These are phyloP conservation scores for Tulasnella sp. DNA, from an alignment of 768 basidiomycete species.

Conservation along the genomic window DNA sequence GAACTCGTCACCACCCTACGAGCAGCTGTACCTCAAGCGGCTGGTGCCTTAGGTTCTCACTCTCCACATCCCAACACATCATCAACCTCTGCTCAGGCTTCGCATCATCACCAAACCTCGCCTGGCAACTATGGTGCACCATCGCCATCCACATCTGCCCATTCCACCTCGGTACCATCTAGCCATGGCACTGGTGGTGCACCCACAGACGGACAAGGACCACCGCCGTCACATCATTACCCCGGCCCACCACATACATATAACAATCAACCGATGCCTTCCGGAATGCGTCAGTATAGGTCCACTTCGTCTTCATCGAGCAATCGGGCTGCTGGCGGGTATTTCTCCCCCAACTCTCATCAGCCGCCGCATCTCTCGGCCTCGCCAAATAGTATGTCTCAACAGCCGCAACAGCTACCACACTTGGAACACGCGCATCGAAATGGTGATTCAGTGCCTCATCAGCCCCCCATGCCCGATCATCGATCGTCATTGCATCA, in stretches of 20 bases:
- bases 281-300: not conserved
- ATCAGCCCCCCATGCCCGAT: not conserved
- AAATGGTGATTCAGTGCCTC: not conserved
- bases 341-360: not conserved
- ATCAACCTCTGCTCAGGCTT: not conserved
- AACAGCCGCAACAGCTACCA: not conserved
- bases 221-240: not conserved
- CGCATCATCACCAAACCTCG: slow-evolving; percentile 2
- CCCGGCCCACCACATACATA: not conserved
- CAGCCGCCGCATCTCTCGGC: not conserved
- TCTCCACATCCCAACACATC: not conserved
- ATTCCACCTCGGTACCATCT: not conserved
- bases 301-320: slow-evolving; percentile 1
- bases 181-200: slow-evolving; percentile 1
- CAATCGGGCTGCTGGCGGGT: not conserved
- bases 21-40: slow-evolving; percentile 10
- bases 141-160: not conserved
- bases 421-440: not conserved
- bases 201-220: not conserved
- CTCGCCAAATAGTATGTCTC: not conserved
- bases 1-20: slow-evolving; percentile 75
- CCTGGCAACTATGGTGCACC: slow-evolving; percentile 1
- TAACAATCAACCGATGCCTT: not conserved
- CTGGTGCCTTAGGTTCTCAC: not conserved
- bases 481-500: not conserved